Evolutionary conservation across 2,329 filamentous ascomycete species (phyloP), one percentile per base, ranked within the genome.

Genomic region (Fusarium mangiferae): DNA sequence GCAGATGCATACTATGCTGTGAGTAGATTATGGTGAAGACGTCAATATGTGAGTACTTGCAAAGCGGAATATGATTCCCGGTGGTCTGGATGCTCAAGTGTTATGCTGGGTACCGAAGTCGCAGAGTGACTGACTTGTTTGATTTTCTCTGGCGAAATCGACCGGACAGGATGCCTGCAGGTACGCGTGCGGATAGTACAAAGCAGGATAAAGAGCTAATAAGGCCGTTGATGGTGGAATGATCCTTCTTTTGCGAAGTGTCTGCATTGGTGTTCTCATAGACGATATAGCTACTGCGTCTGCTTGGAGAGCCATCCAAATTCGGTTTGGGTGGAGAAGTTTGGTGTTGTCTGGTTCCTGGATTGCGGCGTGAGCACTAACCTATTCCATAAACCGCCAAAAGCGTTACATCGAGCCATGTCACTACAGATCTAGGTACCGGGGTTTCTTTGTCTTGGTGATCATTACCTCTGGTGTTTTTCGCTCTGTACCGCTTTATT

Each of bases 81-180:
- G 42, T 52, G 61, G 49, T 38, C 57, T 60, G 49, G 41, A 60
- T 41, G 59, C 24, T 62, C 49, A 68, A 57, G 48, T 62, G 52
- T 45, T 42, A 62, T 70, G 55, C 61, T 65, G 30, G 46, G 33
- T 20, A 28, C 45, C 57, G 68, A 8, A 20, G 33, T 58, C n/a
- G 52, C 24, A 17, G 28, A 63, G 66, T 69, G 59, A 66, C 66
- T 51, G 64, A 67, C 39, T 63, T 44, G 30, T 76, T 75, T 45
- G 52, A 59, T 41, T 48, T 49, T 60, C 26, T 33, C 33, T 26
- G 8, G 39, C 39, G 24, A 52, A 55, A 38, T 36, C 26, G 30
- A 39, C 39, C 35, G 26, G 56, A 30, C 35, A 39, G 35, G 35
- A 33, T 63, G 22, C n/a, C 44, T 68, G 62, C 39, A 66, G 54